A percentile compares a stretch with the other conserved stretches of the same genome.
Conservation (phyloP, 2,329 filamentous ascomycete genomes). For the Venturia aucupariae region DNA sequence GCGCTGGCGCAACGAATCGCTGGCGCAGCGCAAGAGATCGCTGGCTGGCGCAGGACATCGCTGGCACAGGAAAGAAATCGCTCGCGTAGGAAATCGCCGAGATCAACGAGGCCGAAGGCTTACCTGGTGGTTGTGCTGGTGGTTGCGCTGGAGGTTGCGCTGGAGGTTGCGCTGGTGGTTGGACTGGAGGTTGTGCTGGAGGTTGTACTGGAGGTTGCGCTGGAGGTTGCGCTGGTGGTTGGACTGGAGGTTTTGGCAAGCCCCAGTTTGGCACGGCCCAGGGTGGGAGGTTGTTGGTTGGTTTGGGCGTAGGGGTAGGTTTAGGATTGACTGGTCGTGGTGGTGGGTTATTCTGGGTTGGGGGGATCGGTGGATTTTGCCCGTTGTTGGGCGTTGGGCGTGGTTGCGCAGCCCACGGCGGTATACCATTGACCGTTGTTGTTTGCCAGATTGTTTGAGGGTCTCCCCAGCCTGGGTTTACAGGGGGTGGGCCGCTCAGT, state of each 20-base stretch:
- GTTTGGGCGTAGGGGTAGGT: background rate
- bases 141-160: too few relatives aligned
- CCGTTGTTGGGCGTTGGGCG: background rate
- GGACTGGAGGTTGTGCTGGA: background rate
- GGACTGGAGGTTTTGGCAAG: too few relatives aligned
- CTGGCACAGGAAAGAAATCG: too few relatives aligned
- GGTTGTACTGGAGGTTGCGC: background rate
- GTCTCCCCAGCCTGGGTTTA: background rate
- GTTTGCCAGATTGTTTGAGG: slow-evolving; percentile 1
- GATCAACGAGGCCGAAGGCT: too few relatives aligned
- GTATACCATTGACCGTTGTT: background rate
- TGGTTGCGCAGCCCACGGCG: background rate
- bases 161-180: too few relatives aligned
- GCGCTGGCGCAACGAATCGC: too few relatives aligned
- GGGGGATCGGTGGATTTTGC: background rate
- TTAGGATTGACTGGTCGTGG: background rate
- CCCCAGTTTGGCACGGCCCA: background rate
- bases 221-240: background rate
- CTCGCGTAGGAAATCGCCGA: too few relatives aligned
- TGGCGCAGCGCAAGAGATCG: too few relatives aligned
- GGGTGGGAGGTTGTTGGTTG: background rate
- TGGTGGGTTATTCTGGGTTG: background rate
- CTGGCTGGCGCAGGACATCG: too few relatives aligned
- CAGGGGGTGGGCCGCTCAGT: background rate
- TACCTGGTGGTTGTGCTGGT: too few relatives aligned